Evolutionary conservation across 2,329 filamentous ascomycete genomes (phyloP).

Genomic region (Trichoderma koningii): DNA sequence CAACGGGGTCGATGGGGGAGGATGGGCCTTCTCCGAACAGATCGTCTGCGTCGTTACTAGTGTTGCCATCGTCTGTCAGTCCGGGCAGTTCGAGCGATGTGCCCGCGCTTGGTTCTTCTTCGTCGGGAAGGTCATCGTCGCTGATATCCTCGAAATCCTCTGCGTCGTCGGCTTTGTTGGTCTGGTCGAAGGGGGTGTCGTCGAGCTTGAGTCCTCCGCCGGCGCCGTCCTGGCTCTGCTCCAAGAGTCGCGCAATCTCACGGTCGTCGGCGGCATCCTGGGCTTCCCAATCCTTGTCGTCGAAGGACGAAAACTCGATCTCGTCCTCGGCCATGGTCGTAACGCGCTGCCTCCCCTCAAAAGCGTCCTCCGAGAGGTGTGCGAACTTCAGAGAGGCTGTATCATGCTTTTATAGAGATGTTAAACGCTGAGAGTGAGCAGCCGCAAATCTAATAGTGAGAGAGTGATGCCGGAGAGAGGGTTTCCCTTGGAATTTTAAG

Average conservation of each 20-base stretch:
- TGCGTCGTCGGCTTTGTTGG: conserved; percentile 88
- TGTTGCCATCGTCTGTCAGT: conserved; percentile 61
- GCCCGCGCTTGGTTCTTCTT: conserved; percentile 60
- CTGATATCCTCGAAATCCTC: conserved; percentile 88
- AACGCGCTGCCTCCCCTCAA: conserved; percentile 32
- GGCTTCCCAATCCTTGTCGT: conserved; percentile 43
- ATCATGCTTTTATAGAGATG: conserved; percentile 33
- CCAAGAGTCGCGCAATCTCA: conserved; percentile 49
- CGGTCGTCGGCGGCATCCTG: conserved; percentile 54
- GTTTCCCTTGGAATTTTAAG: background rate
- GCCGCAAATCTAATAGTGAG: too few species aligned
- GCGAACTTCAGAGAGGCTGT: conserved; percentile 30
- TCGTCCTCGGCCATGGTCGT: conserved; percentile 41
- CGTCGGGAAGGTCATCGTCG: conserved; percentile 86
- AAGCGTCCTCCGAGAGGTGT: conserved; percentile 34
- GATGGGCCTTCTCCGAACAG: conserved; percentile 67
- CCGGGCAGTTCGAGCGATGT: conserved; percentile 53
- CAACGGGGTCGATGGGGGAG: conserved; percentile 49
- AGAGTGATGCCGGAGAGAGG: too few species aligned
- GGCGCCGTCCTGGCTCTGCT: conserved; percentile 45
- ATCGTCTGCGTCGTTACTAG: conserved; percentile 64
- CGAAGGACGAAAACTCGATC: conserved; percentile 40
- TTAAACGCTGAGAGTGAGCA: background rate
- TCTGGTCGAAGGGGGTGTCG: conserved; percentile 57
- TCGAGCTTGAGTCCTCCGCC: conserved; percentile 48